Conservation (phyloP, 164 flowering plant genomes). For the Cinnamomum micranthum region DNA sequence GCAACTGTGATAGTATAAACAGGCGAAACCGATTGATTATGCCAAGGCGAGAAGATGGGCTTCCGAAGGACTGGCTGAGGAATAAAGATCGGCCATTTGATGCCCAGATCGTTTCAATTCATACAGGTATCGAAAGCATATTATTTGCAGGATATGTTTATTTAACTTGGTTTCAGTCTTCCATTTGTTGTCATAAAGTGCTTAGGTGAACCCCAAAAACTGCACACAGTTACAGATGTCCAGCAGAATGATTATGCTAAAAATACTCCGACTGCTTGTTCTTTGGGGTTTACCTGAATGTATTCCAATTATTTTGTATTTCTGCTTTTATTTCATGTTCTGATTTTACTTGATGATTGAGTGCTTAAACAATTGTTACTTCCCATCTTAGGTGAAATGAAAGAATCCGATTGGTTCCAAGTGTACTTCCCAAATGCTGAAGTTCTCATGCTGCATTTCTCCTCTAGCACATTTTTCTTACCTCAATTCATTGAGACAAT, state of each 20-base stretch:
- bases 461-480: conserved; percentile 44
- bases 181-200: not conserved
- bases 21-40: conserved; percentile 52
- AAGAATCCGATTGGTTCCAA: conserved; percentile 51
- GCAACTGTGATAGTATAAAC: conserved; percentile 33
- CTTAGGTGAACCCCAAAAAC: not conserved
- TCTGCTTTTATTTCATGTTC: not conserved
- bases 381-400: conserved; percentile 55
- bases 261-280: not conserved
- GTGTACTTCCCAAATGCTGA: conserved; percentile 76
- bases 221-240: not conserved
- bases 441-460: conserved; percentile 67
- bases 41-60: conserved; percentile 52
- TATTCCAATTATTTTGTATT: not conserved
- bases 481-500: conserved; percentile 64
- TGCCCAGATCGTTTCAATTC: conserved; percentile 66
- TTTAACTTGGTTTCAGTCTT: not conserved
- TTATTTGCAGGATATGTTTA: not conserved
- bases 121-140: conserved; percentile 49
- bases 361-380: not conserved
- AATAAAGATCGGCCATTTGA: conserved; percentile 47
- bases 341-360: not conserved
- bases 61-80: conserved; percentile 71
- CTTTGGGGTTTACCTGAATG: not conserved
- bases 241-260: not conserved